phyloP scores from a whole-genome alignment of 2,329 filamentous ascomycete genomes.

The Peltaster fructicola region DNA sequence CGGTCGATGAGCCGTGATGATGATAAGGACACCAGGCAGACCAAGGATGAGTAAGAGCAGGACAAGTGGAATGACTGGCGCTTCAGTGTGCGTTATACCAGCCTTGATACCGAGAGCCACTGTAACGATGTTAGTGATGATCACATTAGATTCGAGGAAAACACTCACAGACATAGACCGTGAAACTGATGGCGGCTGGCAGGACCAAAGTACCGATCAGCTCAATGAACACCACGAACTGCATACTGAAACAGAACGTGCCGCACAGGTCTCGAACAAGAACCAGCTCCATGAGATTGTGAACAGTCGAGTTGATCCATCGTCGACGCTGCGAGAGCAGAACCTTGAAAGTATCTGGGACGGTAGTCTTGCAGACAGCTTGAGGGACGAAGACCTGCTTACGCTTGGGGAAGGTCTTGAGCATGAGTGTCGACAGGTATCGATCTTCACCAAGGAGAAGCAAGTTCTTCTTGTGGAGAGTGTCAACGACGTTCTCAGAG shows the following conservation, averaged over 20 bases:
- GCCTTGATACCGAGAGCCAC: constrained; percentile 71
- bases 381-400: constrained; percentile 98
- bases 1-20: constrained; percentile 82
- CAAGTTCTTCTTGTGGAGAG: constrained; percentile 92
- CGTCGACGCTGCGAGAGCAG: constrained; percentile 84
- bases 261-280: constrained; percentile 91
- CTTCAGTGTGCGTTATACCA: constrained; percentile 34
- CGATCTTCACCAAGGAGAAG: constrained; percentile 84
- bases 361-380: constrained; percentile 95
- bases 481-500: constrained; percentile 97
- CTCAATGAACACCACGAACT: constrained; percentile 94
- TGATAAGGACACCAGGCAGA: constrained; percentile 77
- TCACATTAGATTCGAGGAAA: constrained; percentile 1
- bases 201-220: constrained; percentile 85
- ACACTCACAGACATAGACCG: constrained; percentile 76
- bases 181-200: constrained; percentile 91
- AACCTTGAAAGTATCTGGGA: constrained; percentile 82
- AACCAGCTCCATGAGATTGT: constrained; percentile 95
- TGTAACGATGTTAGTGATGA: constrained; percentile 23
- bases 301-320: constrained; percentile 98
- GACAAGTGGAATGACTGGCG: constrained; percentile 78
- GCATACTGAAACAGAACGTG: constrained; percentile 99
- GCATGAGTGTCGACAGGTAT: constrained; percentile 90
- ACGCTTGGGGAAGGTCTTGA: constrained; percentile 95
- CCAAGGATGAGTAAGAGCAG: constrained; percentile 82